A percentile compares a stretch with the other conserved stretches of the same genome.
These are phyloP conservation scores for Sutorius australiensis DNA, from an alignment of 768 basidiomycete species.

Conservation along the genomic window DNA sequence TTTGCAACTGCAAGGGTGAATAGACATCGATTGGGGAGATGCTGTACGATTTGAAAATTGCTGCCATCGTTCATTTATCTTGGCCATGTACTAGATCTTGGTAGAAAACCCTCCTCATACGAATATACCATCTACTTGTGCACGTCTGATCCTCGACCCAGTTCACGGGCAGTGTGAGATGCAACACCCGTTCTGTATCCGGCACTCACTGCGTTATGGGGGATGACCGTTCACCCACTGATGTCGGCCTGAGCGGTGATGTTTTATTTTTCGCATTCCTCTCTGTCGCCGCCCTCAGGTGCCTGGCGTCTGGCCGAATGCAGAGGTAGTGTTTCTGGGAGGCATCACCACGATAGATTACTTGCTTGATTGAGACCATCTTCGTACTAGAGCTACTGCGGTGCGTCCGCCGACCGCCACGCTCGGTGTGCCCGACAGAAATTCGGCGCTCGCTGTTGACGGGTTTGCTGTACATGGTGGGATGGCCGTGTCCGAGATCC, in stretches of 20 bases:
- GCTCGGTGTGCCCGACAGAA: background rate
- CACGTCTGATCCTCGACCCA: background rate
- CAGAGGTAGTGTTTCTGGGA: background rate
- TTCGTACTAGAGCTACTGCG: background rate
- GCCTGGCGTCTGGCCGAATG: background rate
- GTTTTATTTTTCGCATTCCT: background rate
- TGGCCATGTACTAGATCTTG: background rate
- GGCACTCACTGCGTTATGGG: background rate
- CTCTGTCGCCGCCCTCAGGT: background rate
- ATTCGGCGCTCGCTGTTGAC: background rate
- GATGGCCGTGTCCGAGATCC: conserved; percentile 6
- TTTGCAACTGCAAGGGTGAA: conserved; percentile 45
- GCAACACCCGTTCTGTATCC: background rate
- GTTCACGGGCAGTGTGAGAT: background rate
- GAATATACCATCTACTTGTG: conserved; percentile 5
- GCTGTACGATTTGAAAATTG: conserved; percentile 11
- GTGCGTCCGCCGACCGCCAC: background rate
- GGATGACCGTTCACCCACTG: background rate
- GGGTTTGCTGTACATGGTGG: background rate
- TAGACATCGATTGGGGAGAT: background rate
- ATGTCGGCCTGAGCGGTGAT: background rate
- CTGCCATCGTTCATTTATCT: background rate
- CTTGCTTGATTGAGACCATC: background rate
- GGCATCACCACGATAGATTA: background rate
- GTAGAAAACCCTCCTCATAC: conserved; percentile 10